phyloP scores from a whole-genome alignment of 305 asterid genomes.

The Galium porrigens region DNA sequence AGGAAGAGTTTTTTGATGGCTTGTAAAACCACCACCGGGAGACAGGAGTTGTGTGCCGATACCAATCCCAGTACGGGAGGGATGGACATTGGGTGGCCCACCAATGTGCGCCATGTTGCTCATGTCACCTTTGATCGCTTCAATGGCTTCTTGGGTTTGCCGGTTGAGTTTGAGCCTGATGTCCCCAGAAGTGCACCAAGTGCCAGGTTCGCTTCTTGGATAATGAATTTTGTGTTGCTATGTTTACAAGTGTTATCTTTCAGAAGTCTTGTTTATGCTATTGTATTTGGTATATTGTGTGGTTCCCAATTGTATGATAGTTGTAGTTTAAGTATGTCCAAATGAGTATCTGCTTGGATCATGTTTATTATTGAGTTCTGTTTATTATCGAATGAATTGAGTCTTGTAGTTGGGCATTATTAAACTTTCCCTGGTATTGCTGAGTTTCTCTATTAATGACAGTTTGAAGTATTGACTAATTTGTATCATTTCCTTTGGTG shows the following conservation, averaged over 20 bases:
- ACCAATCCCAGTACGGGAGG: conserved; percentile 27
- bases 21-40: conserved; percentile 47
- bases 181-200: conserved; percentile 87
- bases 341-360: background rate
- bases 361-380: background rate
- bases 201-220: conserved; percentile 51
- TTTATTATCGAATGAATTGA: background rate
- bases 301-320: background rate
- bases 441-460: background rate
- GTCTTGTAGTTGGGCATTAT: background rate
- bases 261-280: background rate
- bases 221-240: background rate
- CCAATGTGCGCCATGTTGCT: conserved; percentile 82
- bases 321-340: background rate
- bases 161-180: conserved; percentile 96
- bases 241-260: background rate
- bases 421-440: background rate
- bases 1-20: conserved; percentile 76
- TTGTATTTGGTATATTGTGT: background rate
- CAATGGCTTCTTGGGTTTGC: conserved; percentile 93
- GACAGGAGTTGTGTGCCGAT: conserved; percentile 26
- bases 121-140: conserved; percentile 94
- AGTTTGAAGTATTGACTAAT: background rate
- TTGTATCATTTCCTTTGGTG: background rate
- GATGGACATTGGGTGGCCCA: conserved; percentile 97